phyloP scores from a whole-genome alignment of 805 yeast genomes.

The Monosporozyma yasuniensis region DNA sequence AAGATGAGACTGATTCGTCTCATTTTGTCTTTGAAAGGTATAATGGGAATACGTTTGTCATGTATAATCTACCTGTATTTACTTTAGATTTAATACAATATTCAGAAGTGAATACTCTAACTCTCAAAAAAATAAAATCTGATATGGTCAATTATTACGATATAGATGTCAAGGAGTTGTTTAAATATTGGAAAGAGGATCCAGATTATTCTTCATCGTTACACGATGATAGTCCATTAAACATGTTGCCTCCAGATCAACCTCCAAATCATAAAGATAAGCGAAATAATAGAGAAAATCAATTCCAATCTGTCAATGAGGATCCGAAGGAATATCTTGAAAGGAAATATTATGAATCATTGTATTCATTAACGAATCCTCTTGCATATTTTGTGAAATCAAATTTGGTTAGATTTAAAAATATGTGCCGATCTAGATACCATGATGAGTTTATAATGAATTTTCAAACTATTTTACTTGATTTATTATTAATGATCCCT shows the following conservation, averaged over 20 bases:
- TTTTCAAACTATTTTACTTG: conserved; percentile 23
- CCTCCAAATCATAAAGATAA: not conserved
- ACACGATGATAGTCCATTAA: not conserved
- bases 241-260: not conserved
- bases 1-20: not conserved
- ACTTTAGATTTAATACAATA: not conserved
- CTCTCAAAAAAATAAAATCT: not conserved
- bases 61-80: not conserved
- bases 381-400: conserved; percentile 40
- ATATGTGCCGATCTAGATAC: conserved; percentile 31
- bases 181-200: conserved; percentile 9
- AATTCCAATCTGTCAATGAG: not conserved
- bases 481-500: conserved; percentile 30
- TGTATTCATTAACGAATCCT: conserved; percentile 31
- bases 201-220: not conserved
- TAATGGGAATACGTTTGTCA: conserved; percentile 8
- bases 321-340: conserved; percentile 20
- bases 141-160: conserved; percentile 1
- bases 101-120: not conserved
- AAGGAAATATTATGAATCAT: conserved; percentile 30
- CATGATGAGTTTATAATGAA: conserved; percentile 4
- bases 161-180: conserved; percentile 6
- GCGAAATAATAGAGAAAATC: not conserved
- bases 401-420: conserved; percentile 38
- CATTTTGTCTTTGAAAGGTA: conserved; percentile 16